Percentiles rank a stretch among this genome's conserved stretches.
These are phyloP conservation scores for Wickerhamiella brachini DNA, from an alignment of 805 yeast species.

Conservation along the genomic window DNA sequence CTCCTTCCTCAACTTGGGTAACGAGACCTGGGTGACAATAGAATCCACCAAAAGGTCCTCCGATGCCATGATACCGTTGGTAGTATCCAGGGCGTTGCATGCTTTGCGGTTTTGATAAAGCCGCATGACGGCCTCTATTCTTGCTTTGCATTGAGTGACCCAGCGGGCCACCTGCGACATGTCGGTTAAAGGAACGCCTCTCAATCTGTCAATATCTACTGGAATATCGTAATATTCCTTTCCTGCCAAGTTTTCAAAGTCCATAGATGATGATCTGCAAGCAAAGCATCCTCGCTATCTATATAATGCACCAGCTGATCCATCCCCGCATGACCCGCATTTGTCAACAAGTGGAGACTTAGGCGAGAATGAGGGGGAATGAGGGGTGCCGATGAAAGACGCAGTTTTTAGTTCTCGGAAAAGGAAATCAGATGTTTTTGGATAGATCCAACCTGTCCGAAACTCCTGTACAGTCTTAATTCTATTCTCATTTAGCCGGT, in stretches of 20 bases:
- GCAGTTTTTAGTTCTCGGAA: not conserved
- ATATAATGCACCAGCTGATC: not conserved
- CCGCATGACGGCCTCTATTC: not conserved
- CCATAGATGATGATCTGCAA: not conserved
- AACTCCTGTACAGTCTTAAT: not conserved
- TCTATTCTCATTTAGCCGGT: not conserved
- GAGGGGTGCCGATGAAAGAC: not conserved
- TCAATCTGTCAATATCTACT: not conserved
- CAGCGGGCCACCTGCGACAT: not conserved
- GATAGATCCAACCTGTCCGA: not conserved
- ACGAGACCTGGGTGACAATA: constrained; percentile 4
- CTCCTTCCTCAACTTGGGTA: constrained; percentile 4
- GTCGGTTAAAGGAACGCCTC: not conserved
- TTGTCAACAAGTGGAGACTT: not conserved
- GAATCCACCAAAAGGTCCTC: constrained; percentile 5
- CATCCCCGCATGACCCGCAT: not conserved
- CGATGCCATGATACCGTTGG: not conserved
- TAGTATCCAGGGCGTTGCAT: not conserved
- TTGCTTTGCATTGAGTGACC: not conserved
- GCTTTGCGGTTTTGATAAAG: not conserved
- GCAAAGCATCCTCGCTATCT: not conserved
- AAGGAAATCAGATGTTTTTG: not conserved
- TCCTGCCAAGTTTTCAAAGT: not conserved
- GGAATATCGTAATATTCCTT: not conserved
- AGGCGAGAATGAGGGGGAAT: not conserved